Base-by-base conservation (phyloP, 176 grass and related monocot species). In the Typha latifolia region DNA sequence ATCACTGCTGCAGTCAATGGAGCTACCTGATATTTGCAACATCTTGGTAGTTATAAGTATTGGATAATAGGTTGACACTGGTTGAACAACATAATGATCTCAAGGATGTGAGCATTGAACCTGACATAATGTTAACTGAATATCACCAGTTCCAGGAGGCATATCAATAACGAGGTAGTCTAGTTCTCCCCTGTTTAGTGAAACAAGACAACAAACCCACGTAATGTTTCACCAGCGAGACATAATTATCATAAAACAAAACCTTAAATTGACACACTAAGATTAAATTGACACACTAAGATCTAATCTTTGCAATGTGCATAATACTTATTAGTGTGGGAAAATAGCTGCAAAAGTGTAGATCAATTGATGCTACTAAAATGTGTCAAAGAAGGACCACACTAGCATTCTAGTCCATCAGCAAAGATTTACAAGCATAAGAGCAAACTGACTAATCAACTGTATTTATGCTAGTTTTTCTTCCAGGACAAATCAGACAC, bases 141-240 rank as follows among this genome's bases (percentile, higher is more conserved):
- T 97, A 74, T 97, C 93, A 43, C 93, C 93, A 68, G 93, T 97
- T 86, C 93, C 93, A 62, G 93, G 93, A 72, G 93, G 93, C 93
- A 97, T 91, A 76, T 97, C 93, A 20, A 97, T 86, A 78, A 97
- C 75, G 78, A 97, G 88, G 71, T 97, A 97, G 76, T 97, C 93
- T 57, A 97, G 80, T 62, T 97, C 93, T 7, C 93, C 93, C 93
- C 92, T 96, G 77, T 63, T 62, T 59, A 21, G 16, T 59, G 53
- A 16, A 22, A 59, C 14, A 59, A 21, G 16, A 59, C 53, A 59
- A 21, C 53, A 59, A 59, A 21, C 53, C 16, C n/a, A 19, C 22
- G 18, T 59, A 16, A 59, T 10, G 11, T 59, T 59, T 59, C n/a
- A 11, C 53, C 53, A 22, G 53, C 11, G n/a, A 59, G 16, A 59